phyloP scores from a whole-genome alignment of 306 rosid species.

The Leucaena leucocephala region DNA sequence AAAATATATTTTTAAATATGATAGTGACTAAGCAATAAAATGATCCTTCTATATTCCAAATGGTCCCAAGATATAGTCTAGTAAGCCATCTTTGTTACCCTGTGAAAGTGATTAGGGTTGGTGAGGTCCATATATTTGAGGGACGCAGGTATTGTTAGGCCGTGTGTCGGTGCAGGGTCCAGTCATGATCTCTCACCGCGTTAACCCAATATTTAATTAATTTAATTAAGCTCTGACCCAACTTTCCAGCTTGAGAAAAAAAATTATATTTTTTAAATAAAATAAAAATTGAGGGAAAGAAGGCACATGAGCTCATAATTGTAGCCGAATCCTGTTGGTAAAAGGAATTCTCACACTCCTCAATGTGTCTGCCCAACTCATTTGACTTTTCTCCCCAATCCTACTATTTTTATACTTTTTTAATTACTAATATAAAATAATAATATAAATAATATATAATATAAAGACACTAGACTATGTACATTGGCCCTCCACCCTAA shows the following conservation, averaged over 20 bases:
- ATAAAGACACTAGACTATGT: too few species aligned
- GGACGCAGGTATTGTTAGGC: background rate
- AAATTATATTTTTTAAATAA: too few species aligned
- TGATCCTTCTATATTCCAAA: too few species aligned
- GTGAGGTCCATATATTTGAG: background rate
- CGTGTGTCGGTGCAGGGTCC: background rate
- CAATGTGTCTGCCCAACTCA: slow-evolving; percentile 29
- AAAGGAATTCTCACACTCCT: slow-evolving; percentile 13
- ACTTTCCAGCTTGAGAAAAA: background rate
- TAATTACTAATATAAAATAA: too few species aligned
- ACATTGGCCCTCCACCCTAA: too few species aligned
- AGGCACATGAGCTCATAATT: background rate
- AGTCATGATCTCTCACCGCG: background rate
- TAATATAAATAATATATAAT: too few species aligned
- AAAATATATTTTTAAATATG: too few species aligned
- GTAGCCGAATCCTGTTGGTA: too few species aligned
- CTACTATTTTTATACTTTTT: background rate
- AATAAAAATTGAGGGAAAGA: background rate
- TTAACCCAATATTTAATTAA: background rate
- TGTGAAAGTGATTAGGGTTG: background rate
- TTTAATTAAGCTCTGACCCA: background rate
- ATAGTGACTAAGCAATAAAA: too few species aligned
- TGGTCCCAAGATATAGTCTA: too few species aligned
- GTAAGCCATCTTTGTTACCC: too few species aligned
- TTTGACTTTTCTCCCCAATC: slow-evolving; percentile 38